Percentiles rank a stretch among this genome's conserved stretches.
phyloP scores from a whole-genome alignment of 345 rosid genomes.

The Arabis hirsuta region DNA sequence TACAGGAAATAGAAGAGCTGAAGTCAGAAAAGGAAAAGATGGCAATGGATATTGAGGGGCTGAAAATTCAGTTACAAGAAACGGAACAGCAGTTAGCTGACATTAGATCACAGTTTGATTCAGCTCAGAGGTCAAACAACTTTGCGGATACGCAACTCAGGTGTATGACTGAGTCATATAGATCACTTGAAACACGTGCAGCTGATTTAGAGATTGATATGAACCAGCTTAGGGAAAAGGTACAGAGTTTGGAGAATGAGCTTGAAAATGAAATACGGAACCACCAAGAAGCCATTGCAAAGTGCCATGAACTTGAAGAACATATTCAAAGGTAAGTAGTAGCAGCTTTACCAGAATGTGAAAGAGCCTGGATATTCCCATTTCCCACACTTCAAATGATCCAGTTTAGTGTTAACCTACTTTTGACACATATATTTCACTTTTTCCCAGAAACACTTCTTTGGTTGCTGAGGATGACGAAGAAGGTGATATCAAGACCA shows the following conservation, averaged over 20 bases:
- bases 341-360: constrained; percentile 9
- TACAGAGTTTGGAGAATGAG: constrained; percentile 58
- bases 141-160: constrained; percentile 90
- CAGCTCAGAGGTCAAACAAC: constrained; percentile 71
- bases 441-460: constrained; percentile 47
- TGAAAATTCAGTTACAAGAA: constrained; percentile 66
- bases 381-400: background rate
- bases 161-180: constrained; percentile 96
- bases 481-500: constrained; percentile 52
- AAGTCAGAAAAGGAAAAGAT: constrained; percentile 75
- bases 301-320: constrained; percentile 81
- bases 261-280: constrained; percentile 65
- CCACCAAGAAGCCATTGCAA: constrained; percentile 60
- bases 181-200: constrained; percentile 82
- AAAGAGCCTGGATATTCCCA: constrained; percentile 1
- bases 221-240: constrained; percentile 61
- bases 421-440: background rate
- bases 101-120: constrained; percentile 65
- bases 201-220: constrained; percentile 71
- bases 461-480: constrained; percentile 54
- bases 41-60: constrained; percentile 59
- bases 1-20: constrained; percentile 68
- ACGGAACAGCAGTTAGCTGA: constrained; percentile 79
- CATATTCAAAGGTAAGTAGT: constrained; percentile 59
- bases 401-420: constrained; percentile 3